phyloP scores from a whole-genome alignment of 768 basidiomycete genomes.

The Lactifluus echinatus region DNA sequence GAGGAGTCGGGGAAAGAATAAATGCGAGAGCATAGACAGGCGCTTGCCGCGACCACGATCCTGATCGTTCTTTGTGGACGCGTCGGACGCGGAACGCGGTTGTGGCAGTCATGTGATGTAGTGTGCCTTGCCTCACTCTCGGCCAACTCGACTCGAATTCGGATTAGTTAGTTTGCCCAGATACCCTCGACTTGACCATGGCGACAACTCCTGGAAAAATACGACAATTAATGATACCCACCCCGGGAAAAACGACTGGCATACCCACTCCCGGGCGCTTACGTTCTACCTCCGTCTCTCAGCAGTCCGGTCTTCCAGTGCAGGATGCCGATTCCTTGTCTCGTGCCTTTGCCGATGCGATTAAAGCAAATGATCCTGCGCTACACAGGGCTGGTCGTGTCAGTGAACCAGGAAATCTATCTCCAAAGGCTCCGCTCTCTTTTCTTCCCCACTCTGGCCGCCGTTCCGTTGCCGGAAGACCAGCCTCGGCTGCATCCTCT shows the following conservation, averaged over 20 bases:
- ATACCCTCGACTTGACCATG: constrained; percentile 26
- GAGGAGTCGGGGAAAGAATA: constrained; percentile 21
- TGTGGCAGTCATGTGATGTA: constrained; percentile 18
- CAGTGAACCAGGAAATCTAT: constrained; percentile 36
- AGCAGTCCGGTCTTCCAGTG: constrained; percentile 24
- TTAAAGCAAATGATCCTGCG: constrained; percentile 73
- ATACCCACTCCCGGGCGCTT: constrained; percentile 69
- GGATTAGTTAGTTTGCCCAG: not conserved
- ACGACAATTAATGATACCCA: constrained; percentile 37
- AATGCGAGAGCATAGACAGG: not conserved
- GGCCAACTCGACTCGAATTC: not conserved
- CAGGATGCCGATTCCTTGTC: constrained; percentile 51
- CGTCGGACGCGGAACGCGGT: constrained; percentile 14
- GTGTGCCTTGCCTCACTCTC: not conserved
- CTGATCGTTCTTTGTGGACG: too few relatives aligned
- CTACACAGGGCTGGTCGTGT: constrained; percentile 45
- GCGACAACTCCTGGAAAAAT: constrained; percentile 37
- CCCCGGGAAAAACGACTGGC: constrained; percentile 37
- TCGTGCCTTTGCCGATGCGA: constrained; percentile 70
- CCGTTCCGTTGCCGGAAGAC: constrained; percentile 44
- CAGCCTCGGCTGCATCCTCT: constrained; percentile 55
- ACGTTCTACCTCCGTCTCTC: constrained; percentile 53
- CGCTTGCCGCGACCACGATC: too few relatives aligned
- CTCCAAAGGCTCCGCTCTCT: constrained; percentile 36
- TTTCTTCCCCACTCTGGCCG: constrained; percentile 32